These are phyloP conservation scores for Naumovozyma dairenensis DNA, from an alignment of 805 yeast genomes.

Conservation along the genomic window DNA sequence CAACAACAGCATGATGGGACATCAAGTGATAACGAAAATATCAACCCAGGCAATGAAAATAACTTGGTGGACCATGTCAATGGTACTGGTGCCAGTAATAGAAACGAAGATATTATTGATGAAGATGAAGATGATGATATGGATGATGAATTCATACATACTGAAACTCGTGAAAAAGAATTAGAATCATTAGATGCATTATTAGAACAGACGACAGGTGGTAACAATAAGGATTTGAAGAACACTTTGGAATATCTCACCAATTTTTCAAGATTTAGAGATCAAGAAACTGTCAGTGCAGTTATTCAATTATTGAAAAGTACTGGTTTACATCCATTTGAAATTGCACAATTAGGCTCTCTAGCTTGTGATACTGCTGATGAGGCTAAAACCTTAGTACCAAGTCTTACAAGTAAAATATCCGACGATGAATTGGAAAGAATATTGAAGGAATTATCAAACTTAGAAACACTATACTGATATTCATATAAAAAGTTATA, in stretches of 20 bases:
- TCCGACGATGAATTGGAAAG: slow-evolving; percentile 81
- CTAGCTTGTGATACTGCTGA: slow-evolving; percentile 93
- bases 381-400: slow-evolving; percentile 90
- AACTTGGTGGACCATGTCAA: too few species aligned
- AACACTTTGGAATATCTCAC: slow-evolving; percentile 83
- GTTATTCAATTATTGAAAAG: slow-evolving; percentile 76
- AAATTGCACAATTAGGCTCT: slow-evolving; percentile 80
- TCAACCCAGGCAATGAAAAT: neutral
- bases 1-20: slow-evolving; percentile 17
- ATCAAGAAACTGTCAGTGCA: slow-evolving; percentile 85
- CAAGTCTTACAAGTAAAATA: slow-evolving; percentile 73
- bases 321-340: slow-evolving; percentile 85
- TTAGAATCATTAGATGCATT: slow-evolving; percentile 25
- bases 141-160: slow-evolving; percentile 32
- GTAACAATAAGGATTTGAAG: slow-evolving; percentile 79
- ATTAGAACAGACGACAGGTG: slow-evolving; percentile 38
- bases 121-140: slow-evolving; percentile 21
- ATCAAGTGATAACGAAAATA: slow-evolving; percentile 3
- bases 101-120: slow-evolving; percentile 11
- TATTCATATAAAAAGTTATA: too few species aligned
- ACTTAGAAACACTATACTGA: slow-evolving; percentile 40
- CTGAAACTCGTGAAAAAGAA: slow-evolving; percentile 39
- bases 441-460: slow-evolving; percentile 76
- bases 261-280: slow-evolving; percentile 81
- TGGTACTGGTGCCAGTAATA: slow-evolving; percentile 9